These are phyloP conservation scores for Lasiodiplodia sp. DNA, from an alignment of 2,329 filamentous ascomycete species.

Conservation along the genomic window DNA sequence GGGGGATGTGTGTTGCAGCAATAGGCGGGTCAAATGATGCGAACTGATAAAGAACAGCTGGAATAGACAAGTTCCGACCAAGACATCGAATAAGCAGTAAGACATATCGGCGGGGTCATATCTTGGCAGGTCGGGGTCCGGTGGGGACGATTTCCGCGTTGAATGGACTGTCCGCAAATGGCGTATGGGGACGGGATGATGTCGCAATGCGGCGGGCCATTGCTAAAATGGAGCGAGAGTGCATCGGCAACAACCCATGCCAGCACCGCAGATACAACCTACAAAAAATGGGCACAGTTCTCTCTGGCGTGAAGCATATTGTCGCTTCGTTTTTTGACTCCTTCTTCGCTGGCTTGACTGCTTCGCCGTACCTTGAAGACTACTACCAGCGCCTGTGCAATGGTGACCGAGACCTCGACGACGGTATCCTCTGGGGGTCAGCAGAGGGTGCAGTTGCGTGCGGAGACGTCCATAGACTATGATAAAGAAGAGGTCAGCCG, in stretches of 20 bases:
- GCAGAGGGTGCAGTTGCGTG: slow-evolving; percentile 24
- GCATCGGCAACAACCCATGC: neutral
- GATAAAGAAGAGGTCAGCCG: slow-evolving; percentile 16
- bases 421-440: slow-evolving; percentile 17
- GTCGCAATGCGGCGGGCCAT: slow-evolving; percentile 19
- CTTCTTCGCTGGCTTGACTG: slow-evolving; percentile 17
- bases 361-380: slow-evolving; percentile 22
- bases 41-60: slow-evolving; percentile 18
- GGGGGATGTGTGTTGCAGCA: slow-evolving; percentile 18
- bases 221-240: slow-evolving; percentile 6
- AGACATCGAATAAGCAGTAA: slow-evolving; percentile 11
- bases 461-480: slow-evolving; percentile 28
- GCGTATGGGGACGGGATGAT: slow-evolving; percentile 24
- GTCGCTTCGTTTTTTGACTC: slow-evolving; percentile 16
- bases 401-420: slow-evolving; percentile 20
- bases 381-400: slow-evolving; percentile 14
- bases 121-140: slow-evolving; percentile 3
- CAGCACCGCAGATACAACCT: neutral
- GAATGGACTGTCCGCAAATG: slow-evolving; percentile 3
- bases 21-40: slow-evolving; percentile 23
- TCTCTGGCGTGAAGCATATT: slow-evolving; percentile 12
- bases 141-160: slow-evolving; percentile 1
- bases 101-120: slow-evolving; percentile 17
- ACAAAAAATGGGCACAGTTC: slow-evolving; percentile 4
- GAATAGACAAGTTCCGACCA: slow-evolving; percentile 8